Conservation (phyloP, 1,139 yeast species). For the Scheffersomyces lignicola region DNA sequence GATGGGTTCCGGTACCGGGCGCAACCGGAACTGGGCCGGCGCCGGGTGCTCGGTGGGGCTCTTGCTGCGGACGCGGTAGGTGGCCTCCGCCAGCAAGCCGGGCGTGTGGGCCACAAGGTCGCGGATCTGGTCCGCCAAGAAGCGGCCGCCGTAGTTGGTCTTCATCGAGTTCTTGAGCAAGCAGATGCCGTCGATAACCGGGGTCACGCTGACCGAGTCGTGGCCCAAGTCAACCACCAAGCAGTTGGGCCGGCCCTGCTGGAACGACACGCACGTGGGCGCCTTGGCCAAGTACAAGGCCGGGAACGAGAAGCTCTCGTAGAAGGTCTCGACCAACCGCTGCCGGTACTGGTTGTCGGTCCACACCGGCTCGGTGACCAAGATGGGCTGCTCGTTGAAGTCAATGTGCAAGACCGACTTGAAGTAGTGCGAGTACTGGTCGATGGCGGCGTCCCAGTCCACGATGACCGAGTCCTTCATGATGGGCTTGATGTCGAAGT, state of each 20-base stretch:
- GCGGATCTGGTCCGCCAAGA: constrained; percentile 46
- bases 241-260: constrained; percentile 92
- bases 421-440: constrained; percentile 61
- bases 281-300: constrained; percentile 84
- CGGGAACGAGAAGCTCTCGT: constrained; percentile 75
- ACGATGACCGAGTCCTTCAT: constrained; percentile 57
- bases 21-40: constrained; percentile 28
- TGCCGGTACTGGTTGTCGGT: constrained; percentile 67
- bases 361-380: constrained; percentile 88
- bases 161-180: constrained; percentile 69
- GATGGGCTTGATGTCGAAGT: constrained; percentile 57
- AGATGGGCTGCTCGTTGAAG: constrained; percentile 68
- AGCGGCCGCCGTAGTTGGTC: constrained; percentile 67
- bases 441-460: constrained; percentile 78
- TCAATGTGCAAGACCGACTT: constrained; percentile 48
- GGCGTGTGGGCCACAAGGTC: constrained; percentile 19
- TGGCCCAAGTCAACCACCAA: constrained; percentile 93
- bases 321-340: constrained; percentile 70
- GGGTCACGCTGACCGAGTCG: constrained; percentile 79
- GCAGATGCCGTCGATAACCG: constrained; percentile 92
- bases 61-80: constrained; percentile 35
- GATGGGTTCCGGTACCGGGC: constrained; percentile 31
- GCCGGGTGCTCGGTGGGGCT: constrained; percentile 35
- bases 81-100: constrained; percentile 16
- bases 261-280: constrained; percentile 90